phyloP scores from a whole-genome alignment of 1,284 basidiomycete species.

The Moniliophthora roreri region DNA sequence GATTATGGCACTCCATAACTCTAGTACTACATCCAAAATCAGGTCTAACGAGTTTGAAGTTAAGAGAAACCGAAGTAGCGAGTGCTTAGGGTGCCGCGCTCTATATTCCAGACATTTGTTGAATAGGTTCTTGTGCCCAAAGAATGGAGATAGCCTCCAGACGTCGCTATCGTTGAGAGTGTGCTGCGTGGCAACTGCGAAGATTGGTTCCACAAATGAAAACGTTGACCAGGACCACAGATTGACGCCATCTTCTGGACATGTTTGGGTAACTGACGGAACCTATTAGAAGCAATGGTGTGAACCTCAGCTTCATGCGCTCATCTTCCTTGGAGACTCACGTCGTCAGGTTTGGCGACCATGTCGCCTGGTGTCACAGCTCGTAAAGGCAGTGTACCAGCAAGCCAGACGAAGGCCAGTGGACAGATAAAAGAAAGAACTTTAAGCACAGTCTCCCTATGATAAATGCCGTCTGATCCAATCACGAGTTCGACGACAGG shows the following conservation, averaged over 20 bases:
- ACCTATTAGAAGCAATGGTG: slow-evolving; percentile 33
- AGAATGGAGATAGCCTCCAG: slow-evolving; percentile 70
- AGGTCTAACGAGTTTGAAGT: slow-evolving; percentile 76
- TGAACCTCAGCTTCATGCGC: neutral
- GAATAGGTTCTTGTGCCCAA: slow-evolving; percentile 72
- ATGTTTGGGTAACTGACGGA: slow-evolving; percentile 48
- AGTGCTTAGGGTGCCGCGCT: slow-evolving; percentile 47
- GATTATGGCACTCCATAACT: slow-evolving; percentile 61
- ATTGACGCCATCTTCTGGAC: slow-evolving; percentile 74
- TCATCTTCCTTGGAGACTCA: slow-evolving; percentile 25
- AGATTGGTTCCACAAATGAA: slow-evolving; percentile 72
- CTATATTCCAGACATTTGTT: slow-evolving; percentile 58
- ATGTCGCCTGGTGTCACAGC: slow-evolving; percentile 40
- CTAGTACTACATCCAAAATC: slow-evolving; percentile 53
- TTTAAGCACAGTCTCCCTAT: slow-evolving; percentile 17
- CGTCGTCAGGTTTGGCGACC: slow-evolving; percentile 47
- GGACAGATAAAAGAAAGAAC: slow-evolving; percentile 34
- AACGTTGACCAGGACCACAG: slow-evolving; percentile 81
- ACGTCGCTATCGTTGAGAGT: slow-evolving; percentile 72
- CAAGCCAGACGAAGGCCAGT: slow-evolving; percentile 43
- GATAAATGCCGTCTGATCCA: neutral
- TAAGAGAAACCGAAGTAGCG: slow-evolving; percentile 63
- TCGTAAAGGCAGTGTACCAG: slow-evolving; percentile 54
- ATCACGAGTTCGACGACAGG: slow-evolving; percentile 33
- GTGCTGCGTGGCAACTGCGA: slow-evolving; percentile 52